Evolutionary conservation across 208 protist genomes (phyloP), one percentile per base, ranked within the genome.

Genomic region (Acanthamoeba culbertsoni): DNA sequence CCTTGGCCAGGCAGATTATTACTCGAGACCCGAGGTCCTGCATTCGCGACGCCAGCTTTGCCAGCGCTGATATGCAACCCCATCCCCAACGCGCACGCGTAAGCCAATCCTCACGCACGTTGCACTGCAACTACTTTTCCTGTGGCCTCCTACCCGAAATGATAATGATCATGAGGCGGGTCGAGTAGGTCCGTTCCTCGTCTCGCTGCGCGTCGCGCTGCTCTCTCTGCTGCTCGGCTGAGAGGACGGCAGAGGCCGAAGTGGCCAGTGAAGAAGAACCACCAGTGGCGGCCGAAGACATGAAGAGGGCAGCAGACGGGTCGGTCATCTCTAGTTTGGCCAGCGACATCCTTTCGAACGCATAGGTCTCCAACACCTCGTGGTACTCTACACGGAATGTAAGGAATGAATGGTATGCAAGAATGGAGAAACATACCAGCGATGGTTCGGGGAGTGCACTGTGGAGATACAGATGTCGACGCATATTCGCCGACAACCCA

Each of bases 271-370:
- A n/a, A n/a, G n/a, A n/a, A n/a, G n/a, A n/a, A n/a, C n/a, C n/a
- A n/a, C n/a, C n/a, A n/a, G n/a, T n/a, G n/a, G n/a, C 51, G 23
- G 51, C 51, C 23, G 51, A 23, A 14, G 33, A 43, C 68, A 79
- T 79, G 68, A 79, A 79, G 23, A 79, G 33, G n/a, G 68, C 68
- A 5, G 68, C 68, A 3, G 20, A 20, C 37, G 68, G 68, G n/a
- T 79, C 68, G 12, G 68, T 48, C 42, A 79, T 8, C 68, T 79
- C 68, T 40, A 79, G 42, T 28, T 79, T 79, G 37, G 68, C 92
- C 26, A 91, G 57, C 71, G 92, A 91, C n/a, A 95, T 95, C 31
- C 75, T 71, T 62, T 95, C 93, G 35, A 93, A 95, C 2, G 93
- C 53, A 2, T 93, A 82, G 6, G 93, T 63, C 62, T 95, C 93